Evolutionary conservation across 208 protist genomes (phyloP), one percentile per base, ranked within the genome.

Genomic region (Polymyxa betae): DNA sequence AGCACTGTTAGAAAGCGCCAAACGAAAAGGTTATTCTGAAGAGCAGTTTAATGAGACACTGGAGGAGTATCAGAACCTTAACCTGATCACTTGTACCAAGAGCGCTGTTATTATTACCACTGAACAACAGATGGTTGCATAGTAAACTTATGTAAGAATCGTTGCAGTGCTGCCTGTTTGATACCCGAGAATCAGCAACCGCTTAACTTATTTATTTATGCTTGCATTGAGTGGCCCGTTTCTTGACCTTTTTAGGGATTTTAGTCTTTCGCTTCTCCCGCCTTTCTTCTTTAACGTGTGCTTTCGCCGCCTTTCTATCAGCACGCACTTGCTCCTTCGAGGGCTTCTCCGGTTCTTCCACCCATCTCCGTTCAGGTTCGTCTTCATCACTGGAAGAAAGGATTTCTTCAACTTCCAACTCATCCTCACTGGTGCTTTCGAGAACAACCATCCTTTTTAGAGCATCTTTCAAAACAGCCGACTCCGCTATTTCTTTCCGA

Each of bases 231-330:
- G n/a, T n/a, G n/a, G 29, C 38, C 45, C 89, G 1, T 45, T 89
- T 64, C n/a, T n/a, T 0, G 0, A 45, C 90, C 54, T 92, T 92
- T 41, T 77, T 92, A 45, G 64, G 72, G 0, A 64, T 60, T 64
- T 92, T 92, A 40, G 5, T 20, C 40, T 44, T 54, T 40, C 41
- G 16, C 12, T 24, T 49, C 54, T 77, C 90, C 29, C 90, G 90
- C 54, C 78, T 41, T n/a, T 82, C 90, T 43, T 38, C 90, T 44
- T 90, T 89, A 35, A 60, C 90, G 10, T 45, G 16, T 5, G n/a
- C 40, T 43, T 82, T 82, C 12, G 46, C 52, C 16, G 16, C 45
- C 32, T 92, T 92, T 1, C 90, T 29, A 45, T 77, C 46, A 0
- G 38, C 90, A 1, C 88, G 49, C 5, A 0, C 10, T 41, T 92